Conservation (phyloP, 495 filamentous ascomycete genomes). For the Trypethelium eluteriae region DNA sequence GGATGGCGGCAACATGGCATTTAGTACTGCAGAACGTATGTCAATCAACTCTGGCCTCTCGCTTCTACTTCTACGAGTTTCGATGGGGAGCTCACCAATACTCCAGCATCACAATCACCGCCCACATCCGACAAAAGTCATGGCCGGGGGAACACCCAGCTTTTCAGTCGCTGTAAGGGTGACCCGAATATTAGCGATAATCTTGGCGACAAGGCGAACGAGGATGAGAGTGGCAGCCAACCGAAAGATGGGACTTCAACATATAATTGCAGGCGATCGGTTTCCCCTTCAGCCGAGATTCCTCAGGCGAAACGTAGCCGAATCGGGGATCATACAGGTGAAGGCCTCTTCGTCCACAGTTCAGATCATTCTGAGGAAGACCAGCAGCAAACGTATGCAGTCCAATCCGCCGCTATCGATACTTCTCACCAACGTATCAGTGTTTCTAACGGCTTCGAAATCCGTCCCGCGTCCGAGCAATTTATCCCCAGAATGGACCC, state of each 20-base stretch:
- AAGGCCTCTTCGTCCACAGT: not conserved
- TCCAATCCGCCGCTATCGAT: not conserved
- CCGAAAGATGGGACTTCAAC: not conserved
- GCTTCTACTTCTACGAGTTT: too few relatives aligned
- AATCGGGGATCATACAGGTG: not conserved
- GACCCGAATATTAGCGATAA: not conserved
- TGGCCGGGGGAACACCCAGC: not conserved
- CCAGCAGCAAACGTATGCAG: not conserved
- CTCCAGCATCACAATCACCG: too few relatives aligned
- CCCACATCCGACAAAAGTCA: too few relatives aligned
- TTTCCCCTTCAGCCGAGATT: too few relatives aligned
- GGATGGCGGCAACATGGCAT: too few relatives aligned
- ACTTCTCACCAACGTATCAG: too few relatives aligned
- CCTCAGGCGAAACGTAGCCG: not conserved
- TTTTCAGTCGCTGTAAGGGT: not conserved
- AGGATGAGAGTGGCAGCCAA: not conserved
- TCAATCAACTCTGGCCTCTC: too few relatives aligned
- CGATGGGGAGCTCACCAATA: too few relatives aligned
- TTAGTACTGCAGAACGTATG: too few relatives aligned
- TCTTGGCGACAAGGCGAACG: not conserved
- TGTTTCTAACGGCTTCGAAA: not conserved
- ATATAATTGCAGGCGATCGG: too few relatives aligned
- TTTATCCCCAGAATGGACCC: constrained; percentile 1
- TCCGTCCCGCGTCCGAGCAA: not conserved
- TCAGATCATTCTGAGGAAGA: not conserved